Base-by-base conservation (phyloP, 2,329 filamentous ascomycete genomes). In the Aspergillus chevalieri region DNA sequence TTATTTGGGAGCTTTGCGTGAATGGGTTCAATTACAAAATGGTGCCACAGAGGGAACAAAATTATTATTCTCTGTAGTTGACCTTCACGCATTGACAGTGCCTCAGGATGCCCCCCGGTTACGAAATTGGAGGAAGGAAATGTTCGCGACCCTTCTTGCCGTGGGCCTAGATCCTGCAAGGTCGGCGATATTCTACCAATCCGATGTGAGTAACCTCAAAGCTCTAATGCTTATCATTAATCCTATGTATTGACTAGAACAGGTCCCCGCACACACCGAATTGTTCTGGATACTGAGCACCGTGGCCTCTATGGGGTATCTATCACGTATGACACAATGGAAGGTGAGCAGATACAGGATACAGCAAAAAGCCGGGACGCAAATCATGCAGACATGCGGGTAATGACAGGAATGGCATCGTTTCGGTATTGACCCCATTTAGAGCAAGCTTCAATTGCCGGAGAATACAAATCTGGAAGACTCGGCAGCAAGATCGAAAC, bases 241-340 rank as follows among this genome's bases (percentile, higher is more conserved):
- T 3, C 6, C 19, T 26, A n/a, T 12, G 43, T 42, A 34, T 47
- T 56, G 15, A 59, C 17, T 30, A 46, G 38, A 9, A 44, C 55
- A 88, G 82, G 84, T 91, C 2, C 77, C 83, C 15, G 84, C 85
- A 43, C 93, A 97, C 71, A 75, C 87, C 3, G 91, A 97, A 69
- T 78, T 98, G 55, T 95, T 95, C 87, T 98, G 93, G 93, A 90
- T 97, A 63, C 73, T 98, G 53, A 92, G 89, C 64, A 96, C 91
- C 57, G 87, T 87, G 47, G 88, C 93, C 21, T 92, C 88, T 4
- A 90, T 93, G 69, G 93, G 93, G 36, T 95, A 95, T 70, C 75
- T 98, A n/a, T 86, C 86, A 8, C 80, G 93, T n/a, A 98, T 98
- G 93, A 97, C 93, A 24, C 93, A 97, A 70, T 98, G 93, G 91